Evolutionary conservation across 2,329 filamentous ascomycete species (phyloP).

Genomic region (Aschersonia sp.): DNA sequence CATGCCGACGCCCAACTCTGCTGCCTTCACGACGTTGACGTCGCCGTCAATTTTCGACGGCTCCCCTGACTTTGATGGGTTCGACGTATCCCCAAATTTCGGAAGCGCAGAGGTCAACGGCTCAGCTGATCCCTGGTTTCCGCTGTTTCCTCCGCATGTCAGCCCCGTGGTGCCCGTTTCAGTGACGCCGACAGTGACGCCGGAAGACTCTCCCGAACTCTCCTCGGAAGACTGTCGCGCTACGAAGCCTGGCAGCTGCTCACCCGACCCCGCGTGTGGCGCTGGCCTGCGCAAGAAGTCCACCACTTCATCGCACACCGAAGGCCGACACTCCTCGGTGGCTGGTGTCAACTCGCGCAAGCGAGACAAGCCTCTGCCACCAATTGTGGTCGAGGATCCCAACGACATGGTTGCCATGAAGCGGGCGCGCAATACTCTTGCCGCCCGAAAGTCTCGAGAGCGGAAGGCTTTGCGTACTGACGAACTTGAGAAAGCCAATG

Average conservation of each 20-base stretch:
- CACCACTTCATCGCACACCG: constrained; percentile 24
- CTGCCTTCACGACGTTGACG: constrained; percentile 69
- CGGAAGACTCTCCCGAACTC: constrained; percentile 26
- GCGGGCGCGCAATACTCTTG: constrained; percentile 84
- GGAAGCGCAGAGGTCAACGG: constrained; percentile 39
- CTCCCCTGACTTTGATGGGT: constrained; percentile 54
- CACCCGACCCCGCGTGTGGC: constrained; percentile 21
- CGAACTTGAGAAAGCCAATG: constrained; percentile 59
- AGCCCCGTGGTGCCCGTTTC: constrained; percentile 8
- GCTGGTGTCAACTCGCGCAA: constrained; percentile 59
- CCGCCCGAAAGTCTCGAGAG: constrained; percentile 82
- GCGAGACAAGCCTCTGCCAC: constrained; percentile 67
- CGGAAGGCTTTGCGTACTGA: constrained; percentile 68
- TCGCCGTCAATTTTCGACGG: constrained; percentile 70
- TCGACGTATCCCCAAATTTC: constrained; percentile 53
- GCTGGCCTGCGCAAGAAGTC: constrained; percentile 32
- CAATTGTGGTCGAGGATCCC: constrained; percentile 62
- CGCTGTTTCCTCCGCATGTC: constrained; percentile 50
- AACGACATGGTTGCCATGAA: constrained; percentile 69
- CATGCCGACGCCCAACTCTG: constrained; percentile 67
- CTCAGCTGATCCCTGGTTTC: constrained; percentile 48
- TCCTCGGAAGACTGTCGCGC: too few species aligned
- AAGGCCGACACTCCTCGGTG: constrained; percentile 48
- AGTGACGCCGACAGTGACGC: constrained; percentile 9
- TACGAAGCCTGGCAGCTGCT: constrained; percentile 1